phyloP scores from a whole-genome alignment of 192 early-diverging fungal genomes.

The Gaertneriomyces semiglobifer region DNA sequence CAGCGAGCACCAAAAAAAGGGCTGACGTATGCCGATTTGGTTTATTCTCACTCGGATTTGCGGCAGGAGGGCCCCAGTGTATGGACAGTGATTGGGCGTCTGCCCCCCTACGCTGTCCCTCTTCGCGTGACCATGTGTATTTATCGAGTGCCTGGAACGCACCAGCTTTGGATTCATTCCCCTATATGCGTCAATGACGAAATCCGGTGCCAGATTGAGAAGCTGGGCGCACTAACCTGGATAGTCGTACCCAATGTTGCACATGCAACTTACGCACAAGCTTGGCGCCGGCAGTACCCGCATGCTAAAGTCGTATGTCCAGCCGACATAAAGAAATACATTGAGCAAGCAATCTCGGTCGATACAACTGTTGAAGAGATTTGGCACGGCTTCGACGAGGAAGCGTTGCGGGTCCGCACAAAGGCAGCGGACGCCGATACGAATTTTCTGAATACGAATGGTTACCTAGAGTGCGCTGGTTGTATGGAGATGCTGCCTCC shows the following conservation, averaged over 20 bases:
- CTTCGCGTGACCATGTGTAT: background rate
- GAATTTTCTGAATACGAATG: background rate
- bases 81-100: background rate
- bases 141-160: slow-evolving; percentile 3
- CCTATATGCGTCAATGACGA: slow-evolving; percentile 5
- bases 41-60: background rate
- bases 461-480: background rate
- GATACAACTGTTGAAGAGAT: background rate
- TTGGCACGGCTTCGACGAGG: background rate
- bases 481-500: background rate
- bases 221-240: background rate
- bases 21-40: background rate
- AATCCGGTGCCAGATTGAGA: background rate
- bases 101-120: background rate
- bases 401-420: background rate
- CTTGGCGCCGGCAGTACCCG: background rate
- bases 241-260: background rate
- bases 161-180: background rate
- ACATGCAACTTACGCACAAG: background rate
- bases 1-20: background rate
- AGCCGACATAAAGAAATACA: background rate
- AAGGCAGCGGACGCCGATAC: background rate
- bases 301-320: background rate
- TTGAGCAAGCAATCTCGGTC: background rate
- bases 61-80: background rate